phyloP scores from a whole-genome alignment of 192 early-diverging fungal genomes.

The Dissophora ornata region DNA sequence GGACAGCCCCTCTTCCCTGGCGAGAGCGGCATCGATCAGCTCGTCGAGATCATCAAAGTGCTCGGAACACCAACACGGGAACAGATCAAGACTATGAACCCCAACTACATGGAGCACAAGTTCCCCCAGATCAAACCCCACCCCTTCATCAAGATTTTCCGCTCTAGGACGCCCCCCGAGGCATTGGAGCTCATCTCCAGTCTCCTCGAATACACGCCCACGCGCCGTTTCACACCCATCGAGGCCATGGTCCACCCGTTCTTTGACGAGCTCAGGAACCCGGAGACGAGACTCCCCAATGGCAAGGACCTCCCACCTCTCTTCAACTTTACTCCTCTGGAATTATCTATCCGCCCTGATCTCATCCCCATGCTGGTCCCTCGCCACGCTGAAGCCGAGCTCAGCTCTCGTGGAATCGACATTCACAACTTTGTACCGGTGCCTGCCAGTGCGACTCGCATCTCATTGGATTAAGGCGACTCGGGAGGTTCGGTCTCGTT shows the following conservation, averaged over 20 bases:
- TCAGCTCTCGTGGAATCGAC: constrained; percentile 78
- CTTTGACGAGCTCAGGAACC: constrained; percentile 96
- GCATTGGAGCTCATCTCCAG: constrained; percentile 87
- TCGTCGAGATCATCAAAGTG: constrained; percentile 99
- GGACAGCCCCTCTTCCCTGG: constrained; percentile 95
- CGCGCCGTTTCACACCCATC: constrained; percentile 81
- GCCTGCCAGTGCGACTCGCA: constrained; percentile 55
- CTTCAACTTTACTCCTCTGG: constrained; percentile 89
- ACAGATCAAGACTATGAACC: constrained; percentile 98
- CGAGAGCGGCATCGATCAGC: constrained; percentile 97
- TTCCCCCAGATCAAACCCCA: constrained; percentile 98
- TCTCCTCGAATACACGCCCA: constrained; percentile 93
- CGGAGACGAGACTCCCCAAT: constrained; percentile 83
- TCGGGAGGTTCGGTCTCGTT: too few species aligned
- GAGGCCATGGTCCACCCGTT: constrained; percentile 95
- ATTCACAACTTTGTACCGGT: constrained; percentile 78
- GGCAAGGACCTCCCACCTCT: constrained; percentile 87
- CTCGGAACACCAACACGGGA: constrained; percentile 96
- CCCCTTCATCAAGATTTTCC: constrained; percentile 92
- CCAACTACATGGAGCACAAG: constrained; percentile 97
- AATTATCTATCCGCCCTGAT: constrained; percentile 90
- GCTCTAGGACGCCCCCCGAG: constrained; percentile 83
- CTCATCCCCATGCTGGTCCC: constrained; percentile 85
- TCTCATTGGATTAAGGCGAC: constrained; percentile 62
- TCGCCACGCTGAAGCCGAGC: constrained; percentile 73